Percentiles rank a stretch among this genome's conserved stretches.
Evolutionary conservation across 1,284 basidiomycete genomes (phyloP).

Genomic region (Trichosporon sp.): DNA sequence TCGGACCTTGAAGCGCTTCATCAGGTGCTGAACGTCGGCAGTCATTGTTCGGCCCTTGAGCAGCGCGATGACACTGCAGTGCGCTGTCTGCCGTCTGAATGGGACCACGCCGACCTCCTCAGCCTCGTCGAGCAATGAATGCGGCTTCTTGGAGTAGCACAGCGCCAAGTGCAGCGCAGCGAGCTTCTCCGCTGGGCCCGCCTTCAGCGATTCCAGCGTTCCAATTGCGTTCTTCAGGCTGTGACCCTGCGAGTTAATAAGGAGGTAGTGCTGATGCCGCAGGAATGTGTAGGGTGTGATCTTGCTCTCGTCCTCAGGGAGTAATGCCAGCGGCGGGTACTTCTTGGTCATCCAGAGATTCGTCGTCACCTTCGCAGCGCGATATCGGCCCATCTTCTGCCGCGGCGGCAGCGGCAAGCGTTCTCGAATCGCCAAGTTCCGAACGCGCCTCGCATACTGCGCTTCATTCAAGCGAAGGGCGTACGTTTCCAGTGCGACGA

Average conservation of each 20-base stretch:
- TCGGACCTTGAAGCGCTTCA: background rate
- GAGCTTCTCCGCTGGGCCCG: background rate
- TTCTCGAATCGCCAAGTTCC: background rate
- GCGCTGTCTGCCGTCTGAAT: constrained; percentile 18
- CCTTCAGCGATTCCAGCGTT: background rate
- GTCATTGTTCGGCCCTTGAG: background rate
- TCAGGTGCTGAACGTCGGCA: background rate
- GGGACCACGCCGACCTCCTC: background rate
- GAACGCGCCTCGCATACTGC: background rate
- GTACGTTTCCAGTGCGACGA: background rate
- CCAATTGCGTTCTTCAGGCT: background rate
- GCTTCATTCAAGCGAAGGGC: background rate
- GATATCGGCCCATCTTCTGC: background rate
- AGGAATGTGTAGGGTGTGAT: background rate
- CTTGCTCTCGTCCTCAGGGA: background rate
- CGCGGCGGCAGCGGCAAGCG: background rate
- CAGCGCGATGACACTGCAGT: constrained; percentile 12
- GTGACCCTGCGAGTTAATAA: background rate
- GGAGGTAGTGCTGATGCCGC: constrained; percentile 7
- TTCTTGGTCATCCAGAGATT: background rate
- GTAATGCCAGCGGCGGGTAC: background rate
- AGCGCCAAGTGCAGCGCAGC: background rate
- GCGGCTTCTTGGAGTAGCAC: background rate
- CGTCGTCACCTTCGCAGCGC: background rate
- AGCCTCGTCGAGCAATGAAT: background rate